phyloP scores from a whole-genome alignment of 2,329 filamentous ascomycete genomes.

The Colletotrichum sp. region DNA sequence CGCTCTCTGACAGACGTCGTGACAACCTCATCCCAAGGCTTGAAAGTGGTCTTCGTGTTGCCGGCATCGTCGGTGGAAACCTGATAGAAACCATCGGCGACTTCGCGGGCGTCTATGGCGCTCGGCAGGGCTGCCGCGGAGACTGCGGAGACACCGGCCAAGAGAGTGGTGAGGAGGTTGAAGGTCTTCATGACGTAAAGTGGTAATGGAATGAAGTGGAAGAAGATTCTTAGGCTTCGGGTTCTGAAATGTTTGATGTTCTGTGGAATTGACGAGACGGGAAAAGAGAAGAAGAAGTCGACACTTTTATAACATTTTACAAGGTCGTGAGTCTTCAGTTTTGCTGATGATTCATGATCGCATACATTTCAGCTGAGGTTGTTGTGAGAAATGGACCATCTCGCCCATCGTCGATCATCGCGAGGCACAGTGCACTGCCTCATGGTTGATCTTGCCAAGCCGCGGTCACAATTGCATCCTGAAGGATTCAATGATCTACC shows the following conservation, averaged over 20 bases:
- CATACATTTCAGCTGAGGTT: not conserved
- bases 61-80: not conserved
- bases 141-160: not conserved
- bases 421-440: not conserved
- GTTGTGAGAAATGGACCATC: not conserved
- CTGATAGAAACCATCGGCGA: not conserved
- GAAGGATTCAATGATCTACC: not conserved
- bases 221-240: not conserved
- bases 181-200: not conserved
- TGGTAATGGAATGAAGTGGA: not conserved
- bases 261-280: not conserved
- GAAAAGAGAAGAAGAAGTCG: not conserved
- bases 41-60: not conserved
- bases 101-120: not conserved
- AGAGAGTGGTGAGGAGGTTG: not conserved
- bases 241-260: not conserved
- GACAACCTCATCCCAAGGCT: not conserved
- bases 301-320: not conserved
- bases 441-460: not conserved
- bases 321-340: not conserved
- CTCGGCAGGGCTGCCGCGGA: not conserved
- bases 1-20: not conserved
- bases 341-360: not conserved
- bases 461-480: not conserved
- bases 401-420: not conserved